phyloP scores from a whole-genome alignment of 1,139 yeast species.

The Geotrichum citri-aurantii region DNA sequence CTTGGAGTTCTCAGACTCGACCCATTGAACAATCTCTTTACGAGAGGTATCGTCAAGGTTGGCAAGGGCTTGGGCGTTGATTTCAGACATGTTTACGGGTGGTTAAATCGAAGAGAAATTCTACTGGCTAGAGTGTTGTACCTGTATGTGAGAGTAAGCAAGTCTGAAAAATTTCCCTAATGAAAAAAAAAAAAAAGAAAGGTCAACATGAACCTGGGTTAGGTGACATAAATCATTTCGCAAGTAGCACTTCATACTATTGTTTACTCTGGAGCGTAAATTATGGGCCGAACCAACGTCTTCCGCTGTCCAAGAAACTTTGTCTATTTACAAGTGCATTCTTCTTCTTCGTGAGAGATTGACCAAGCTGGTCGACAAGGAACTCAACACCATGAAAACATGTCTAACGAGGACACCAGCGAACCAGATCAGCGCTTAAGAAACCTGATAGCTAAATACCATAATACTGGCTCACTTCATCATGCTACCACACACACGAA shows the following conservation, averaged over 20 bases:
- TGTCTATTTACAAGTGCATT: not conserved
- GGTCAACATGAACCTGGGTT: not conserved
- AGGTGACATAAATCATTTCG: not conserved
- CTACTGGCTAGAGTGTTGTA: not conserved
- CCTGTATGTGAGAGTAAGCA: not conserved
- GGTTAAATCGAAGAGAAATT: not conserved
- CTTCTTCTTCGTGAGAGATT: not conserved
- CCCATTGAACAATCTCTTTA: slow-evolving; percentile 66
- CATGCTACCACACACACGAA: not conserved
- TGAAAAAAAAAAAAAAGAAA: slow-evolving; percentile 1
- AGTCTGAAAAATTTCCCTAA: not conserved
- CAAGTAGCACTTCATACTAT: not conserved
- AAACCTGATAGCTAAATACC: not conserved
- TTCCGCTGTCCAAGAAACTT: not conserved
- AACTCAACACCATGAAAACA: not conserved
- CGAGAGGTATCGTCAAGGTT: slow-evolving; percentile 65
- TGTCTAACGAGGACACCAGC: not conserved
- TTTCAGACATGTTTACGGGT: slow-evolving; percentile 46
- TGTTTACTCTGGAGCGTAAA: not conserved
- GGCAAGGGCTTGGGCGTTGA: slow-evolving; percentile 56
- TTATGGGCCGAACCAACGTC: not conserved
- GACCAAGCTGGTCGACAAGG: not conserved
- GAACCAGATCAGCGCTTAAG: not conserved
- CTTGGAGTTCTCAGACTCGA: slow-evolving; percentile 79
- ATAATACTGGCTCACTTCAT: not conserved